Conservation (phyloP, 257 asterid genomes). For the Knoxia roxburghii region DNA sequence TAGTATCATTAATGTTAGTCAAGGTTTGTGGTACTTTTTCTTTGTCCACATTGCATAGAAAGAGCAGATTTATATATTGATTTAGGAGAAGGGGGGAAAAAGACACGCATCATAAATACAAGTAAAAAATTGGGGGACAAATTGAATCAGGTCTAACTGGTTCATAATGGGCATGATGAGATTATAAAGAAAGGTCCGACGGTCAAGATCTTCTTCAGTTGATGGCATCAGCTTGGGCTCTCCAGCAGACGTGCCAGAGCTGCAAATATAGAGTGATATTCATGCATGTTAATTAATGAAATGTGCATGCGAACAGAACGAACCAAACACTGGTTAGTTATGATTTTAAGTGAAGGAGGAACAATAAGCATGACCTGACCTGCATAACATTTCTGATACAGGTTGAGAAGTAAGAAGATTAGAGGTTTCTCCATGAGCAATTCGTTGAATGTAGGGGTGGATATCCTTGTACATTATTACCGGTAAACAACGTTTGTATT, state of each 20-base stretch:
- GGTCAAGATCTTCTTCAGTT: constrained; percentile 69
- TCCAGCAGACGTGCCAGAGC: constrained; percentile 84
- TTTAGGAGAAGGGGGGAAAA: background rate
- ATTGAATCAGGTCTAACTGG: constrained; percentile 31
- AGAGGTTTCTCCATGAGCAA: constrained; percentile 58
- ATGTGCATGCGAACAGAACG: constrained; percentile 4
- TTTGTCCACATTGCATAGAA: background rate
- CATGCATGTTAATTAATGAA: background rate
- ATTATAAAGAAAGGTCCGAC: constrained; percentile 66
- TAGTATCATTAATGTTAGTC: background rate
- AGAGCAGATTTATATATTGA: background rate
- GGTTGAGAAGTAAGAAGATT: constrained; percentile 50
- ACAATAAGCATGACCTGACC: constrained; percentile 27
- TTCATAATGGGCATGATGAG: constrained; percentile 73
- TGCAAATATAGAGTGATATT: constrained; percentile 16
- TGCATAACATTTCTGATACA: constrained; percentile 70
- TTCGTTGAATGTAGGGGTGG: constrained; percentile 57
- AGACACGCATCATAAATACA: background rate
- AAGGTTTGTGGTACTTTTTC: background rate
- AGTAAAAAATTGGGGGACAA: too few relatives aligned
- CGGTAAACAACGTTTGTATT: constrained; percentile 49
- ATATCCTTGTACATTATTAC: constrained; percentile 50
- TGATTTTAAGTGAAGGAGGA: background rate
- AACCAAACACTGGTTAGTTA: background rate
- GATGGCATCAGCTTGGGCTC: constrained; percentile 80